phyloP scores from a whole-genome alignment of 768 basidiomycete genomes.

The Lentinula sp. region DNA sequence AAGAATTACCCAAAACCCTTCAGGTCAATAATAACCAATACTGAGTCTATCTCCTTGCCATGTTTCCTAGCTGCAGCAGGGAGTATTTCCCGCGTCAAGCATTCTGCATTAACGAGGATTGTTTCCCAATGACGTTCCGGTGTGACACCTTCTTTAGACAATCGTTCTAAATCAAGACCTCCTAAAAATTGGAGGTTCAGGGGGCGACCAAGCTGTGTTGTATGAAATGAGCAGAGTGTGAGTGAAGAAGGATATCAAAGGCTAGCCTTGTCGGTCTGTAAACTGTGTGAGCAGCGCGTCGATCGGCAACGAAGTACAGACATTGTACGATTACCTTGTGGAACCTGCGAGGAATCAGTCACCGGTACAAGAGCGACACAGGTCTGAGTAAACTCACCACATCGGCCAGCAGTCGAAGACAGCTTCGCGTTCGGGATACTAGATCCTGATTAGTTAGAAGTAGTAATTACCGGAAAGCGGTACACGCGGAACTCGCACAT shows the following conservation, averaged over 20 bases:
- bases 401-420: slow-evolving; percentile 76
- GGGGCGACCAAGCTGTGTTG: slow-evolving; percentile 57
- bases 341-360: slow-evolving; percentile 24
- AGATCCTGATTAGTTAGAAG: background rate
- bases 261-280: slow-evolving; percentile 63
- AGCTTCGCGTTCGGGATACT: slow-evolving; percentile 67
- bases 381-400: slow-evolving; percentile 24
- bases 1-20: slow-evolving; percentile 58
- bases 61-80: slow-evolving; percentile 58
- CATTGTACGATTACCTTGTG: slow-evolving; percentile 48
- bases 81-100: slow-evolving; percentile 57
- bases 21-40: slow-evolving; percentile 63
- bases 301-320: background rate
- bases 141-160: slow-evolving; percentile 47
- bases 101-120: slow-evolving; percentile 60
- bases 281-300: background rate
- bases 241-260: background rate
- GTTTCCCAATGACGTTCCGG: slow-evolving; percentile 61
- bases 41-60: slow-evolving; percentile 41
- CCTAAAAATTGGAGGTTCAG: slow-evolving; percentile 64
- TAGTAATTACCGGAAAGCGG: background rate
- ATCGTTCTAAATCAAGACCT: slow-evolving; percentile 47
- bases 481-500: slow-evolving; percentile 38
- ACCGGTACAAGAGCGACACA: background rate
- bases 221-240: background rate